Evolutionary conservation across 345 rosid genomes (phyloP).

Genomic region (Turnera subulata): DNA sequence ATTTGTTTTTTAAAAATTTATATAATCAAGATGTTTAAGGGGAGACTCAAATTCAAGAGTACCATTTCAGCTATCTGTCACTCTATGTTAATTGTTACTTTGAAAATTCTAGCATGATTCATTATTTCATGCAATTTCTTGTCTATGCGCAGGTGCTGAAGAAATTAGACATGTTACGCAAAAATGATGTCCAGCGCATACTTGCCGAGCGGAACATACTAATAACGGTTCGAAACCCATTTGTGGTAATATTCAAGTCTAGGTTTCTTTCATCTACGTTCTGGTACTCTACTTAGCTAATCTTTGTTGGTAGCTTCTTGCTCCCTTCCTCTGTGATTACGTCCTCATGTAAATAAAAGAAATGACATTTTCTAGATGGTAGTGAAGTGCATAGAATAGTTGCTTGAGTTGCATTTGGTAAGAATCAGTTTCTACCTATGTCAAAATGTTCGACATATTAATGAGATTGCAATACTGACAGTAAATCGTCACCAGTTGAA

Average conservation of each 20-base stretch:
- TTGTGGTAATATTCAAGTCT: slow-evolving; percentile 52
- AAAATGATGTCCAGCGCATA: slow-evolving; percentile 73
- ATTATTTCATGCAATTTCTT: slow-evolving; percentile 11
- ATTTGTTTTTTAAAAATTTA: background rate
- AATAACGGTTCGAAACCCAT: slow-evolving; percentile 77
- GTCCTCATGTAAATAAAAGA: too few relatives aligned
- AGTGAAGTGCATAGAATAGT: too few relatives aligned
- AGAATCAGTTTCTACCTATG: too few relatives aligned
- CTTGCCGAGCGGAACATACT: slow-evolving; percentile 78
- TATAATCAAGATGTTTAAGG: too few relatives aligned
- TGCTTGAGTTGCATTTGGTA: too few relatives aligned
- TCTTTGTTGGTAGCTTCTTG: background rate
- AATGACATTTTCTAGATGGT: too few relatives aligned
- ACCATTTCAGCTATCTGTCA: too few relatives aligned
- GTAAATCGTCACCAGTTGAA: background rate
- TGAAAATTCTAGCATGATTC: slow-evolving; percentile 10
- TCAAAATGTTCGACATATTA: too few relatives aligned
- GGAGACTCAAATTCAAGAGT: too few relatives aligned
- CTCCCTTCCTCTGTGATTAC: background rate
- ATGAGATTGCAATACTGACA: background rate
- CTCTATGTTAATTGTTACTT: slow-evolving; percentile 1
- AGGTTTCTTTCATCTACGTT: slow-evolving; percentile 5
- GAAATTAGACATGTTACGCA: slow-evolving; percentile 76
- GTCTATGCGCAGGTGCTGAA: slow-evolving; percentile 52
- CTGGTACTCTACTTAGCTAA: background rate